Percentiles rank a stretch among this genome's conserved stretches.
phyloP scores from a whole-genome alignment of 495 filamentous ascomycete species.

The Penicillium simplicissimum region DNA sequence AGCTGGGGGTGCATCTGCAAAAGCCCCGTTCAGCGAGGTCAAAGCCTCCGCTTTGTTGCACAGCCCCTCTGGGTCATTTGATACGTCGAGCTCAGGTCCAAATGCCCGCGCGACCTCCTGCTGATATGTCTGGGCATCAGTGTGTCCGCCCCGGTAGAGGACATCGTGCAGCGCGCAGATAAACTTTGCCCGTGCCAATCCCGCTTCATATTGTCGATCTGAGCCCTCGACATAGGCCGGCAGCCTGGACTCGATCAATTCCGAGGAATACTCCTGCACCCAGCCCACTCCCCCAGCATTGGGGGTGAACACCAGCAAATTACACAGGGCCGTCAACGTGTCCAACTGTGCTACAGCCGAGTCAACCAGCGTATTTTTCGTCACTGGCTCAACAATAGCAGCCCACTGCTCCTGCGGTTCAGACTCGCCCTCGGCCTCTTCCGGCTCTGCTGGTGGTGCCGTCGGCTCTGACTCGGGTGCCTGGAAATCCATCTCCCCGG shows the following conservation, averaged over 20 bases:
- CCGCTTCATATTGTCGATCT: constrained; percentile 50
- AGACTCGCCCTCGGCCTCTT: constrained; percentile 16
- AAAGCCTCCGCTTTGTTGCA: constrained; percentile 61
- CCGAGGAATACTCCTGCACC: constrained; percentile 56
- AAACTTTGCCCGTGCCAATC: constrained; percentile 56
- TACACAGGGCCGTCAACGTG: constrained; percentile 57
- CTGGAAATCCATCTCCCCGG: constrained; percentile 27
- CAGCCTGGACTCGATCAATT: constrained; percentile 49
- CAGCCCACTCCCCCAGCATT: constrained; percentile 45
- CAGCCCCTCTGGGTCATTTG: constrained; percentile 49
- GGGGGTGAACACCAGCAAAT: constrained; percentile 46
- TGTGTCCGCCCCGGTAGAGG: constrained; percentile 50
- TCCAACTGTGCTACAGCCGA: constrained; percentile 63
- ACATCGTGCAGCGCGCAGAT: constrained; percentile 54
- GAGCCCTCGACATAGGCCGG: constrained; percentile 46
- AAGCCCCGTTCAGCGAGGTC: constrained; percentile 51
- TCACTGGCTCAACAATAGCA: constrained; percentile 60
- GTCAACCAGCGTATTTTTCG: constrained; percentile 62
- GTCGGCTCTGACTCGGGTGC: constrained; percentile 22
- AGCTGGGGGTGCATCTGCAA: constrained; percentile 36
- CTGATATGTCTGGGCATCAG: constrained; percentile 52
- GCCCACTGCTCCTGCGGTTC: constrained; percentile 60
- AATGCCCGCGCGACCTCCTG: constrained; percentile 48
- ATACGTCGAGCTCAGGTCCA: constrained; percentile 39
- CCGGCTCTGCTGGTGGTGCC: constrained; percentile 9